Percentiles rank a stretch among this genome's conserved stretches.
These are phyloP conservation scores for Colletotrichum musicola DNA, from an alignment of 2,329 filamentous ascomycete genomes.

Conservation along the genomic window DNA sequence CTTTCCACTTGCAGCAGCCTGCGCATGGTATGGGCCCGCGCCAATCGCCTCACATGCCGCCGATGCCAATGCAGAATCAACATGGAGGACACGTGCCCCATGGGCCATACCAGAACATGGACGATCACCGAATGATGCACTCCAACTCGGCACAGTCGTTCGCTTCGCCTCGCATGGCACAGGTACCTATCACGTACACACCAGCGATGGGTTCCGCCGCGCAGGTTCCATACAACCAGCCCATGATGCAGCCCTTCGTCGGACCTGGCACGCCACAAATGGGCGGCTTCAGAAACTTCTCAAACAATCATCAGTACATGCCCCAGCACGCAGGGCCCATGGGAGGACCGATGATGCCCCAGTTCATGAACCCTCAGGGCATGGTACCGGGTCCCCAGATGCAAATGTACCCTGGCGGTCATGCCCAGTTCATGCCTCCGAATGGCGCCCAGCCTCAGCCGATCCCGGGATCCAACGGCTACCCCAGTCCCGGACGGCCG, in stretches of 20 bases:
- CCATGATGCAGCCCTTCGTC: slow-evolving; percentile 78
- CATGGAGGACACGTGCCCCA: slow-evolving; percentile 75
- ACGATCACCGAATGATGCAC: slow-evolving; percentile 91
- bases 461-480: slow-evolving; percentile 79
- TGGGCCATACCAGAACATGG: slow-evolving; percentile 77
- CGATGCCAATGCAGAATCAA: slow-evolving; percentile 81
- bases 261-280: slow-evolving; percentile 78
- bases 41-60: slow-evolving; percentile 80
- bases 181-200: slow-evolving; percentile 77
- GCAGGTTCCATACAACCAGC: slow-evolving; percentile 79
- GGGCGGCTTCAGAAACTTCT: slow-evolving; percentile 74
- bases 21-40: slow-evolving; percentile 76
- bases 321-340: slow-evolving; percentile 76
- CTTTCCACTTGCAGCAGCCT: slow-evolving; percentile 83
- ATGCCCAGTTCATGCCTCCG: slow-evolving; percentile 73
- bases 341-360: slow-evolving; percentile 81
- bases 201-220: slow-evolving; percentile 76
- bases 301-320: slow-evolving; percentile 79
- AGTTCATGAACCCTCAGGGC: slow-evolving; percentile 81
- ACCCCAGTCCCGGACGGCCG: slow-evolving; percentile 87
- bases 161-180: slow-evolving; percentile 83
- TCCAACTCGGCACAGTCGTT: slow-evolving; percentile 87
- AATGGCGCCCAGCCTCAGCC: slow-evolving; percentile 66
- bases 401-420: slow-evolving; percentile 81
- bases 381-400: slow-evolving; percentile 80